Base-by-base conservation (phyloP, 805 yeast genomes). In the Nakazawaea anatomiae region DNA sequence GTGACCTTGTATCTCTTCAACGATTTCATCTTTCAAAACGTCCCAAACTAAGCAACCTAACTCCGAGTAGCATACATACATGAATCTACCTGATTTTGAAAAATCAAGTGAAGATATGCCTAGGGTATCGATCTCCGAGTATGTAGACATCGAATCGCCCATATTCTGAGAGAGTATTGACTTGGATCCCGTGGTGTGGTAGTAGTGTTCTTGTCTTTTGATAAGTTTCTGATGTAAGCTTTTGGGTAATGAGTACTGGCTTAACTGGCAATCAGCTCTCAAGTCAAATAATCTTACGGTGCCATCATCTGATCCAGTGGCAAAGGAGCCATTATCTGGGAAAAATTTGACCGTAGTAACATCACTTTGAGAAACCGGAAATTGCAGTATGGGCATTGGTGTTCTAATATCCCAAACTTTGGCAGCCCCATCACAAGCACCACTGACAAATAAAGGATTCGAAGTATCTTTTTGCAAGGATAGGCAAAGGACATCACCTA, bases 301-400 rank as follows among this genome's bases (percentile, higher is more conserved):
- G 4, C 92, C 91, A 63, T 87, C 95, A 60, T 89, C 97, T 43
- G 86, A 76, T 1, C 96, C 96, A 2, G 85, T 75, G 0, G 78
- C 80, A 57, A 90, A 80, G 1, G 89, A 75, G 52, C 83, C 71
- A 1, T 89, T 89, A 55, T 82, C 85, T 7, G 89, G 89, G 61
- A 84, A 83, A 58, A 80, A 80, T 54, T 76, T 72, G 6, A 86
- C 65, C 5, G 77, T 64, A 47, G 83, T 84, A 27, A 87, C 79
- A 62, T 91, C 97, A 44, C 75, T 74, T 29, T 74, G 71, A 71
- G 69, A 84, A 70, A 57, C 73, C 69, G 59, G 76, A 79, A 39
- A 71, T 74, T 42, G 82, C 66, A 67, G 51, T 14, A 55, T 57
- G 9, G 71, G 66, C 3, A 56, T 50, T 11, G 74, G 71, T n/a